These are phyloP conservation scores for Labyrinthula sp. DNA, from an alignment of 352 stramenopile species.

Conservation along the genomic window DNA sequence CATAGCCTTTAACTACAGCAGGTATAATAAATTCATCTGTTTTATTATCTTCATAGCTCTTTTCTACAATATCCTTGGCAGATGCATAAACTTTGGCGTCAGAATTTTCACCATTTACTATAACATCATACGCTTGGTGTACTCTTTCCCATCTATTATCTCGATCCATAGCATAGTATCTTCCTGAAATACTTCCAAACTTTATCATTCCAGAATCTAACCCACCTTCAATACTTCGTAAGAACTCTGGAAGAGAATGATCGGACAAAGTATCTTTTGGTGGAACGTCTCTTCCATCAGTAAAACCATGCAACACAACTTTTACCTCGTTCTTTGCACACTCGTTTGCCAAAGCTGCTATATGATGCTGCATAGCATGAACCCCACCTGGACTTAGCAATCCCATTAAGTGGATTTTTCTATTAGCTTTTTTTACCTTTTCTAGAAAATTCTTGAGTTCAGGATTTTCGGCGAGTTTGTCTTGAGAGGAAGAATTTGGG, in stretches of 20 bases:
- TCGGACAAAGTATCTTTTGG: slow-evolving; percentile 4
- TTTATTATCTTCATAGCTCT: slow-evolving; percentile 19
- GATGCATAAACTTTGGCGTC: no score
- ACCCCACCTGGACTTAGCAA: slow-evolving; percentile 26
- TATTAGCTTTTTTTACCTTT: slow-evolving; percentile 19
- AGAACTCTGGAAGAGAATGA: slow-evolving; percentile 20
- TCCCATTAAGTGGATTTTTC: slow-evolving; percentile 28
- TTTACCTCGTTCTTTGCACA: slow-evolving; percentile 8
- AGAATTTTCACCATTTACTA: slow-evolving; percentile 14
- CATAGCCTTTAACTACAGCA: slow-evolving; percentile 23
- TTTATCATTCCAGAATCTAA: slow-evolving; percentile 28
- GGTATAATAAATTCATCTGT: slow-evolving; percentile 26
- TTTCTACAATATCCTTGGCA: slow-evolving; percentile 11
- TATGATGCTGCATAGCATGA: slow-evolving; percentile 23
- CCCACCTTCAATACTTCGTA: slow-evolving; percentile 22
- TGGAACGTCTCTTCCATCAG: slow-evolving; percentile 23
- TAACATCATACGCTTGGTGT: slow-evolving; percentile 23
- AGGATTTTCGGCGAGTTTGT: slow-evolving; percentile 17
- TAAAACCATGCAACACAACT: slow-evolving; percentile 28
- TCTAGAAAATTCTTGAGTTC: no score
- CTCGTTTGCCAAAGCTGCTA: slow-evolving; percentile 22
- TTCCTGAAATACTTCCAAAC: slow-evolving; percentile 18
- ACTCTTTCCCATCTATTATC: slow-evolving; percentile 29
- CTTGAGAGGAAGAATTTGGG: slow-evolving; percentile 2
- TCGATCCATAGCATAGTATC: slow-evolving; percentile 30